Percentiles rank a stretch among this genome's conserved stretches.
Evolutionary conservation across 352 stramenopile species (phyloP).

Genomic region (Albugo candida): DNA sequence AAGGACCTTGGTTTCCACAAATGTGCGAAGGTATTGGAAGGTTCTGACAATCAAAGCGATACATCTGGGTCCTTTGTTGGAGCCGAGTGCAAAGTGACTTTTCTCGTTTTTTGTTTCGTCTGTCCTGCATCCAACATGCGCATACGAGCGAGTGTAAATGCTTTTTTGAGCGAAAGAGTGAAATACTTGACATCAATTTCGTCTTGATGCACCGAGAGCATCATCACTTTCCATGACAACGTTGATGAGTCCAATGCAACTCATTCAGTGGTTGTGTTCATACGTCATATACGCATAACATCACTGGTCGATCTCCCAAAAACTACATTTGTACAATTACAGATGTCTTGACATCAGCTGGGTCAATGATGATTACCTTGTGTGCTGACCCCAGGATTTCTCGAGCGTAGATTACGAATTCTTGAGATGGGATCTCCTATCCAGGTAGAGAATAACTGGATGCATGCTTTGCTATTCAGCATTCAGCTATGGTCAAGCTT

Average conservation of each 20-base stretch:
- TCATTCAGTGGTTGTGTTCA: constrained; percentile 45
- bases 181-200: constrained; percentile 29
- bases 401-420: constrained; percentile 9
- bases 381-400: constrained; percentile 47
- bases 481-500: constrained; percentile 34
- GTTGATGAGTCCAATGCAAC: background rate
- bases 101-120: constrained; percentile 67
- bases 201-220: constrained; percentile 29
- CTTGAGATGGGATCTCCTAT: constrained; percentile 31
- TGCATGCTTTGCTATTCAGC: constrained; percentile 52
- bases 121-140: constrained; percentile 37
- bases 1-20: constrained; percentile 88
- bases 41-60: constrained; percentile 74
- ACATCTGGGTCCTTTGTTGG: constrained; percentile 47
- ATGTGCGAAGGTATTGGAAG: constrained; percentile 84
- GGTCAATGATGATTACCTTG: constrained; percentile 79
- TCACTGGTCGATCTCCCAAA: too few relatives aligned
- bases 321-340: too few relatives aligned
- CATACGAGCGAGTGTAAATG: constrained; percentile 25
- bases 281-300: constrained; percentile 83
- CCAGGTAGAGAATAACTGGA: constrained; percentile 28
- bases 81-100: constrained; percentile 67
- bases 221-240: constrained; percentile 39
- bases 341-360: constrained; percentile 78
- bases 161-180: constrained; percentile 39